Conservation (phyloP, 805 yeast genomes). For the Cyberlindnera maritima region DNA sequence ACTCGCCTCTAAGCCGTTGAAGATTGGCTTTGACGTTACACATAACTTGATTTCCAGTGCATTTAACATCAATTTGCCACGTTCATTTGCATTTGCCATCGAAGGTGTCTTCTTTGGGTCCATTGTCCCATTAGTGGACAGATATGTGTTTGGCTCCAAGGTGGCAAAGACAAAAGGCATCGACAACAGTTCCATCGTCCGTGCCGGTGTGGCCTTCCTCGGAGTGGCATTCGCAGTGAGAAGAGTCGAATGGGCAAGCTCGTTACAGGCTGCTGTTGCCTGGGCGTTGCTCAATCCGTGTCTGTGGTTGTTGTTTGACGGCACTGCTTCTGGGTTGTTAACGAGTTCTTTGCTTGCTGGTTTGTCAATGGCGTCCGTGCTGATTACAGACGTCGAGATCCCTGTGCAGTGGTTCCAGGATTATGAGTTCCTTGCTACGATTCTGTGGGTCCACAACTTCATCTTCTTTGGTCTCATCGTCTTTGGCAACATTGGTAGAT, state of each 20-base stretch:
- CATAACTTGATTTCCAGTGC: constrained; percentile 6
- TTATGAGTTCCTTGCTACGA: constrained; percentile 37
- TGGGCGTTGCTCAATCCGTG: constrained; percentile 65
- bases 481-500: constrained; percentile 69
- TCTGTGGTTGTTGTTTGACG: constrained; percentile 65
- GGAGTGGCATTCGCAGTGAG: constrained; percentile 73
- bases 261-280: constrained; percentile 59
- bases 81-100: constrained; percentile 35
- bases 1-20: constrained; percentile 41
- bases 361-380: constrained; percentile 13
- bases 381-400: constrained; percentile 38
- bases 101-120: constrained; percentile 62
- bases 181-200: constrained; percentile 26
- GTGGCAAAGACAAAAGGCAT: constrained; percentile 8
- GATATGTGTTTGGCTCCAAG: constrained; percentile 15
- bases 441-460: constrained; percentile 59
- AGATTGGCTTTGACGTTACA: constrained; percentile 31
- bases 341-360: constrained; percentile 28
- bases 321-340: constrained; percentile 50
- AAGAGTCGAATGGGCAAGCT: constrained; percentile 65
- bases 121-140: constrained; percentile 39
- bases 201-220: constrained; percentile 56
- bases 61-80: constrained; percentile 17
- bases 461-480: constrained; percentile 63
- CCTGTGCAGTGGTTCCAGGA: constrained; percentile 55